Evolutionary conservation across 352 stramenopile species (phyloP).

Genomic region (Globisporangium viniferum): DNA sequence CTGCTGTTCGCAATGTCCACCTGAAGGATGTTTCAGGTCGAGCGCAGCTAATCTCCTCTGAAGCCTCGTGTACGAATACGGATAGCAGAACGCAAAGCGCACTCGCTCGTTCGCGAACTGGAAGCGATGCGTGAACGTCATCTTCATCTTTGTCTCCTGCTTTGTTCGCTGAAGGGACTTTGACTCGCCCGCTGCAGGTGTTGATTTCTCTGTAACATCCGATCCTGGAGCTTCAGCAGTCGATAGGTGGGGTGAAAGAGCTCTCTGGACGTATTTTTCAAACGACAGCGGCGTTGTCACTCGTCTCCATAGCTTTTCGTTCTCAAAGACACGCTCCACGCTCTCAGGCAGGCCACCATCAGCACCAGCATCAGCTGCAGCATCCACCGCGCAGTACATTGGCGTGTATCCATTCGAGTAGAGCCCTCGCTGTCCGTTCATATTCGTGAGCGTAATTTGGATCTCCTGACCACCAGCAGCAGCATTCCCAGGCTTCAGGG

Average conservation of each 20-base stretch:
- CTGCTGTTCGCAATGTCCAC: background rate
- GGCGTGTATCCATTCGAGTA: constrained; percentile 35
- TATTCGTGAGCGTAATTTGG: constrained; percentile 30
- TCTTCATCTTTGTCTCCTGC: constrained; percentile 41
- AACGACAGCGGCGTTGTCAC: constrained; percentile 35
- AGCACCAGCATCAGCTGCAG: background rate
- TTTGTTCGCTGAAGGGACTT: constrained; percentile 1
- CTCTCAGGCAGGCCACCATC: background rate
- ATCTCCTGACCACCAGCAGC: constrained; percentile 14
- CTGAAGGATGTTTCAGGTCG: constrained; percentile 19
- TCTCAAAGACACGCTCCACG: constrained; percentile 23
- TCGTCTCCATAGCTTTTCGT: constrained; percentile 33
- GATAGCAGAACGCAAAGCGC: constrained; percentile 72
- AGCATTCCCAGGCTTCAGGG: background rate
- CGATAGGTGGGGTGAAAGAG: background rate
- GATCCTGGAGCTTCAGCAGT: background rate
- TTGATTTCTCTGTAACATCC: background rate
- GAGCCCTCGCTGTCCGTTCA: constrained; percentile 39
- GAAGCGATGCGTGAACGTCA: constrained; percentile 47
- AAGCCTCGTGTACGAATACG: constrained; percentile 59
- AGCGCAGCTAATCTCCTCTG: constrained; percentile 46
- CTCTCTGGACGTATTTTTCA: constrained; percentile 28
- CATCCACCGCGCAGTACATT: constrained; percentile 27
- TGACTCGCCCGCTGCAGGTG: background rate
- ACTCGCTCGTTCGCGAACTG: constrained; percentile 39